A percentile compares a stretch with the other conserved stretches of the same genome.
phyloP scores from a whole-genome alignment of 208 protist genomes.

The Trypanosoma brucei region DNA sequence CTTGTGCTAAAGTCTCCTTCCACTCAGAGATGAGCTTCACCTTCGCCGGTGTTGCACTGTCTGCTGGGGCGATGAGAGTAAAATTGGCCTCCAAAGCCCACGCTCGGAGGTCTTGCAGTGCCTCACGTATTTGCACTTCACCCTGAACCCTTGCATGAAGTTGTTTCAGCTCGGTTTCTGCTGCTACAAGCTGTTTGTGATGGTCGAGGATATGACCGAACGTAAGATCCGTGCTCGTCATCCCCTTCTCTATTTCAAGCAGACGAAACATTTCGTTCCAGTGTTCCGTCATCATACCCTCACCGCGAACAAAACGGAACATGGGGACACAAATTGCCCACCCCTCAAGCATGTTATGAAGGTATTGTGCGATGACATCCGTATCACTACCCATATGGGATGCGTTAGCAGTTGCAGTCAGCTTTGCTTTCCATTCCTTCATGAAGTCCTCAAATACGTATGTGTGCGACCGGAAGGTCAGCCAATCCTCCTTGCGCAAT shows the following conservation, averaged over 20 bases:
- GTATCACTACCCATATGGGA: slow-evolving; percentile 2
- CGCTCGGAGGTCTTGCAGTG: slow-evolving; percentile 91
- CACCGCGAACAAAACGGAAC: slow-evolving; percentile 91
- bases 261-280: slow-evolving; percentile 93
- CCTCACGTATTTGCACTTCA: slow-evolving; percentile 94
- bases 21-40: slow-evolving; percentile 96
- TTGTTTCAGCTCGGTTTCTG: slow-evolving; percentile 87
- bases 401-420: slow-evolving; percentile 14
- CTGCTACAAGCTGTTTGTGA: slow-evolving; percentile 64
- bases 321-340: slow-evolving; percentile 69
- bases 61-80: slow-evolving; percentile 66
- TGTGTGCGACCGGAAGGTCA: slow-evolving; percentile 90
- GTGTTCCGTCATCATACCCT: slow-evolving; percentile 95
- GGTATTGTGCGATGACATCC: slow-evolving; percentile 51
- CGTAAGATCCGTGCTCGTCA: slow-evolving; percentile 78
- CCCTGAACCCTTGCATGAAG: slow-evolving; percentile 90
- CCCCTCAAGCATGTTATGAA: slow-evolving; percentile 62
- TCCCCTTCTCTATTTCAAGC: slow-evolving; percentile 69
- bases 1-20: slow-evolving; percentile 94
- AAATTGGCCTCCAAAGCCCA: slow-evolving; percentile 91
- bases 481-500: slow-evolving; percentile 90
- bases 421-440: slow-evolving; percentile 71
- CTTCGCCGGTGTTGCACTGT: slow-evolving; percentile 26
- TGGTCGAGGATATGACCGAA: slow-evolving; percentile 89
- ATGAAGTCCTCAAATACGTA: slow-evolving; percentile 94